Conservation (phyloP, 2,329 filamentous ascomycete genomes). For the Calonectria honghensis region DNA sequence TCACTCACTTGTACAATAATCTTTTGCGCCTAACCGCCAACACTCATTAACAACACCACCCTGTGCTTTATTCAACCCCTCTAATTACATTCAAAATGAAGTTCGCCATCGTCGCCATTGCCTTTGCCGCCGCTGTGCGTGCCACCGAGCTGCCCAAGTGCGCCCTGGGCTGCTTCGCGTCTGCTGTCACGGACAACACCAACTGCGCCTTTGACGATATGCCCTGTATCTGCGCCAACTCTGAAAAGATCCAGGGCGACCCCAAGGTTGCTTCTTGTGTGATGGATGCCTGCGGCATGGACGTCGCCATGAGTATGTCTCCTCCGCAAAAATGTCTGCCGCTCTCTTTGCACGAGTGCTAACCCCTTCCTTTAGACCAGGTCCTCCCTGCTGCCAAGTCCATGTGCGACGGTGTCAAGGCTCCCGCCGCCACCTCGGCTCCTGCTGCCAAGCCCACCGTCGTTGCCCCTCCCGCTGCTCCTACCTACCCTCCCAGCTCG, state of each 20-base stretch:
- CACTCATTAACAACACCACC: not conserved
- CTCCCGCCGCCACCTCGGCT: not conserved
- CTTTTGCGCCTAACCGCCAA: not conserved
- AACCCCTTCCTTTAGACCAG: not conserved
- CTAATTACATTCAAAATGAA: slow-evolving; percentile 3
- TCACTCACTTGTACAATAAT: slow-evolving; percentile 4
- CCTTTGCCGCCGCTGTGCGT: not conserved
- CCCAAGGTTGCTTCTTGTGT: not conserved
- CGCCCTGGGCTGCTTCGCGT: not conserved
- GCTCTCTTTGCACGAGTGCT: not conserved
- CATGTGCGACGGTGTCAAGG: not conserved
- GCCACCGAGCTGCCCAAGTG: not conserved
- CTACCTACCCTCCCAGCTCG: not conserved
- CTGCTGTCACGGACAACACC: not conserved
- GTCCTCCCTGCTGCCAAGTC: not conserved
- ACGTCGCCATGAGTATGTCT: not conserved
- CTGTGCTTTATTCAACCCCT: not conserved
- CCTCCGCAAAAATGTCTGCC: not conserved
- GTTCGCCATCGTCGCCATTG: not conserved
- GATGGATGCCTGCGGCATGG: not conserved
- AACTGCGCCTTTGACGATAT: not conserved
- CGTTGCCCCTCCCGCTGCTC: not conserved
- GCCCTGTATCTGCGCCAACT: not conserved
- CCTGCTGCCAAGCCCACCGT: not conserved
- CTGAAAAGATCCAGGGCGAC: not conserved